Conservation (phyloP, 768 basidiomycete genomes). For the Candolleomyces eurysporus region DNA sequence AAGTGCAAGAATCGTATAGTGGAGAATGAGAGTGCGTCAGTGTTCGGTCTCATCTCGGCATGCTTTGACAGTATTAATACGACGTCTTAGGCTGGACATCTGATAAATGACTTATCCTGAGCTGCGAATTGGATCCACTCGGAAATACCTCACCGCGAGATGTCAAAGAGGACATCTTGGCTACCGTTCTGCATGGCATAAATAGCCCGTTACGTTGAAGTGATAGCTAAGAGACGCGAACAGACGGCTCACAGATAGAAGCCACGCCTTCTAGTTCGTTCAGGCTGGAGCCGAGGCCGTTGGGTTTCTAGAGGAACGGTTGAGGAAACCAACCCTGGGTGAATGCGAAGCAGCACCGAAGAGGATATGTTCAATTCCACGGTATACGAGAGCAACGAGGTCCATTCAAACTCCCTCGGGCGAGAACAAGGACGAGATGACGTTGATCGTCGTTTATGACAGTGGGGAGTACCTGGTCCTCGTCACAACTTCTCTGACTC, state of each 20-base stretch:
- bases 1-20: too few relatives aligned
- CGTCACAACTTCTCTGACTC: too few relatives aligned
- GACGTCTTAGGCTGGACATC: neutral
- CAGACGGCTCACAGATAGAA: neutral
- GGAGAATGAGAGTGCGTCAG: too few relatives aligned
- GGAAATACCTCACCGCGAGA: constrained; percentile 26
- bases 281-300: neutral
- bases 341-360: too few relatives aligned
- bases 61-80: neutral
- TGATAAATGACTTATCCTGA: neutral
- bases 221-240: neutral
- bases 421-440: too few relatives aligned
- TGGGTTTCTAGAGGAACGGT: neutral
- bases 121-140: too few relatives aligned
- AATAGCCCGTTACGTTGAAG: too few relatives aligned
- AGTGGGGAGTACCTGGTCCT: too few relatives aligned
- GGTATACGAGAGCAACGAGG: neutral
- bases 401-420: neutral
- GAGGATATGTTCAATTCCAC: too few relatives aligned
- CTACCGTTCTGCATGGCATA: constrained; percentile 25
- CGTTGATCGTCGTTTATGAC: too few relatives aligned
- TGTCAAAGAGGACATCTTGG: constrained; percentile 35
- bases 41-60: too few relatives aligned
- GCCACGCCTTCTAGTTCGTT: neutral
- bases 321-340: too few relatives aligned